phyloP scores from a whole-genome alignment of 306 rosid genomes.

The Sicyos edulis region DNA sequence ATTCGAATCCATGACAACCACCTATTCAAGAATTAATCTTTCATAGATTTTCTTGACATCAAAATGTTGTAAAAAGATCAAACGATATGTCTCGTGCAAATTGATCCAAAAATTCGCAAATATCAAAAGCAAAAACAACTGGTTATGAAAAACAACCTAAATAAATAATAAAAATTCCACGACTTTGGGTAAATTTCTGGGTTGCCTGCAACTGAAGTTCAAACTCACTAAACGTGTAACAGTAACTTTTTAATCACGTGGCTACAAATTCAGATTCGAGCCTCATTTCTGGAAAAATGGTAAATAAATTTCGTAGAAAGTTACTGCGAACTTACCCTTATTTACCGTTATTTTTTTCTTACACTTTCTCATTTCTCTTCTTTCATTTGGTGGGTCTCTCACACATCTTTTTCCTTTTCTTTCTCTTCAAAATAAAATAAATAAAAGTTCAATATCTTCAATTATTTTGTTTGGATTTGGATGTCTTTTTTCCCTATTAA shows the following conservation, averaged over 20 bases:
- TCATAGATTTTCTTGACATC: no score
- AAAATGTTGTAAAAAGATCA: no score
- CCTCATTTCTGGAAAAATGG: background rate
- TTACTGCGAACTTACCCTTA: background rate
- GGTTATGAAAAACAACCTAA: no score
- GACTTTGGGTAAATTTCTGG: slow-evolving; percentile 2
- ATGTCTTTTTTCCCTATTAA: background rate
- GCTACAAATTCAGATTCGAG: background rate
- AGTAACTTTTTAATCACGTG: background rate
- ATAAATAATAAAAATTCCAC: no score
- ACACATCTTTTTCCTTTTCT: background rate
- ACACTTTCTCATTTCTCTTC: background rate
- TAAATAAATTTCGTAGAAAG: background rate
- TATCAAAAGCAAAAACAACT: no score
- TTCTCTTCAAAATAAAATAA: background rate
- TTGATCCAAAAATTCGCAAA: no score
- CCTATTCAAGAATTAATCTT: no score
- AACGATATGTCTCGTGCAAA: no score
- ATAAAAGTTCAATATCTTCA: no score
- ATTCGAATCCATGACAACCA: no score
- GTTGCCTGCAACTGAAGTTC: background rate
- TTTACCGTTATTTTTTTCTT: background rate
- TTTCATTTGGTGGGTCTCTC: slow-evolving; percentile 8
- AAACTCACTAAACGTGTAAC: background rate
- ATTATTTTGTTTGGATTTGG: slow-evolving; percentile 13